Conservation (phyloP, 2,329 filamentous ascomycete species). For the Delphinella strobiligena region DNA sequence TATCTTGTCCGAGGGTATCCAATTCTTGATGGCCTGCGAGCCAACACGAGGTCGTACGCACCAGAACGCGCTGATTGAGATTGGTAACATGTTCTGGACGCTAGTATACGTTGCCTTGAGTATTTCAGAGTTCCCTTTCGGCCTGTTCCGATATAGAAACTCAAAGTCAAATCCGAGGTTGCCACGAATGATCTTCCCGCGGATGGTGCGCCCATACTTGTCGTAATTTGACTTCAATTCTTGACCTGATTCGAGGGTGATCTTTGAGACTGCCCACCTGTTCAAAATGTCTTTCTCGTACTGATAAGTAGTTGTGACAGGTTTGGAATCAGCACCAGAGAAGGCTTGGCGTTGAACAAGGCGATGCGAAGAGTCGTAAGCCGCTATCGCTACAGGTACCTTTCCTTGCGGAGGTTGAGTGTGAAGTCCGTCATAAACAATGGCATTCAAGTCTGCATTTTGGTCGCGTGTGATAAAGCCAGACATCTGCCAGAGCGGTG, state of each 20-base stretch:
- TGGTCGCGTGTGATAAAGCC: constrained; percentile 10
- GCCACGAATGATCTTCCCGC: constrained; percentile 7
- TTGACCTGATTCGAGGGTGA: constrained; percentile 4
- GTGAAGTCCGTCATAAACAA: constrained; percentile 8
- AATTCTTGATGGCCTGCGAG: constrained; percentile 10
- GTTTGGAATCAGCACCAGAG: constrained; percentile 1
- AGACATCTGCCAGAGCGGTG: constrained; percentile 7
- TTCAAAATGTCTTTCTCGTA: constrained; percentile 7
- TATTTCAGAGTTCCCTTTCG: constrained; percentile 10
- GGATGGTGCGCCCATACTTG: constrained; percentile 10
- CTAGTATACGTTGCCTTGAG: constrained; percentile 8
- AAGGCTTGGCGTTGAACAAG: constrained; percentile 5
- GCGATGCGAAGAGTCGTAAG: constrained; percentile 8
- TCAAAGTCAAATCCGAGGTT: constrained; percentile 9
- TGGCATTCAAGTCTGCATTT: constrained; percentile 5
- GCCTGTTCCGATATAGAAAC: constrained; percentile 9
- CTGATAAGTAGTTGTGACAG: constrained; percentile 4
- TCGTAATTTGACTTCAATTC: constrained; percentile 7
- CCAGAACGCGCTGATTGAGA: constrained; percentile 9
- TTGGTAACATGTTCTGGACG: not conserved
- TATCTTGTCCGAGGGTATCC: constrained; percentile 10
- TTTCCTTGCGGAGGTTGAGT: not conserved
- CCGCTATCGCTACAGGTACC: constrained; percentile 4
- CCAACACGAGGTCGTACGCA: constrained; percentile 10
- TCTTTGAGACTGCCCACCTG: constrained; percentile 9